Conservation (phyloP, 164 flowering plant genomes). For the Cinnamomum micranthum region DNA sequence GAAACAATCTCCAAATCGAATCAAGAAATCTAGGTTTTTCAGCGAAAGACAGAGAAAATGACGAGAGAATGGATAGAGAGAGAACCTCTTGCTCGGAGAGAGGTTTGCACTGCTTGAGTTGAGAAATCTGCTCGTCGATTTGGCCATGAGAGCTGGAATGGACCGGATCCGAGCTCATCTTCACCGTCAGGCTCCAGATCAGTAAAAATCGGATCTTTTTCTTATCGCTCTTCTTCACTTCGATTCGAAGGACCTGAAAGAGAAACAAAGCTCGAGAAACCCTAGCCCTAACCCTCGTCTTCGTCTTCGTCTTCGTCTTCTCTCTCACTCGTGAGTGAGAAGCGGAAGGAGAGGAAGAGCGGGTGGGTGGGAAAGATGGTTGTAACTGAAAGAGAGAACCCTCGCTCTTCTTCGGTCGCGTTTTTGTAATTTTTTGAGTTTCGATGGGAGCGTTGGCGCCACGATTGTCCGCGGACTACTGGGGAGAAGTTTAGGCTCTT, state of each 20-base stretch:
- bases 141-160: constrained; percentile 47
- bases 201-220: constrained; percentile 12
- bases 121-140: constrained; percentile 79
- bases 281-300: not conserved
- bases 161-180: constrained; percentile 48
- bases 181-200: constrained; percentile 15
- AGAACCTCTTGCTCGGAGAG: constrained; percentile 81
- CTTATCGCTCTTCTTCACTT: constrained; percentile 2
- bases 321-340: not conserved
- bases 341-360: not conserved
- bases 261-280: not conserved
- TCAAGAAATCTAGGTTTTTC: not conserved
- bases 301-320: too few relatives aligned
- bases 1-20: not conserved
- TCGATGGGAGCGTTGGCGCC: not conserved
- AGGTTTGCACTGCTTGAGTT: constrained; percentile 98
- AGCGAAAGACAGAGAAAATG: not conserved
- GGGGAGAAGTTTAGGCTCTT: too few relatives aligned
- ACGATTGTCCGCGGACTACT: not conserved
- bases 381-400: constrained; percentile 19
- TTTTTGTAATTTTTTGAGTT: constrained; percentile 1
- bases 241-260: not conserved
- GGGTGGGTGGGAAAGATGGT: constrained; percentile 5
- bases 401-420: constrained; percentile 11
- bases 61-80: not conserved